Percentiles rank a stretch among this genome's conserved stretches.
Evolutionary conservation across 345 rosid genomes (phyloP).

Genomic region (Luvunga scandens): DNA sequence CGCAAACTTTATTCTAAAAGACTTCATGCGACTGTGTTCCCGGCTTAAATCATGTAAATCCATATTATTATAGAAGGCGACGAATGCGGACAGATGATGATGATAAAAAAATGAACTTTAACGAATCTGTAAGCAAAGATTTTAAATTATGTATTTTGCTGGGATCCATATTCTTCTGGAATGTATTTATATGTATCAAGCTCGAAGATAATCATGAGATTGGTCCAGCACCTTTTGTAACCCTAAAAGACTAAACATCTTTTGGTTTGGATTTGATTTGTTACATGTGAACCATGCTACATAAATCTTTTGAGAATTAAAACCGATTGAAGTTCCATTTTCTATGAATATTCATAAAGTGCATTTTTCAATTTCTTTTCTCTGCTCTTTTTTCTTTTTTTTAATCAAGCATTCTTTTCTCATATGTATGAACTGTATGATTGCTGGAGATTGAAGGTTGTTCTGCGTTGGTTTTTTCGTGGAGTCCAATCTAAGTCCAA

Average conservation of each 20-base stretch:
- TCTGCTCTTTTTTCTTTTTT: background rate
- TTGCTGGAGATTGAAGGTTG: constrained; percentile 27
- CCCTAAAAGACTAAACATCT: too few relatives aligned
- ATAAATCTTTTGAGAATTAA: background rate
- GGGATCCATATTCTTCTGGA: too few relatives aligned
- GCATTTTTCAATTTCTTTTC: background rate
- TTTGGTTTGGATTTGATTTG: background rate
- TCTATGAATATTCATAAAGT: background rate
- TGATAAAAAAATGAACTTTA: constrained; percentile 70
- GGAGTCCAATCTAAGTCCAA: background rate
- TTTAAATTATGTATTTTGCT: constrained; percentile 3
- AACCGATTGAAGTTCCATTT: background rate
- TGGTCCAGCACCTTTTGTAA: too few relatives aligned
- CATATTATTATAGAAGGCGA: constrained; percentile 72
- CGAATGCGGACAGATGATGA: constrained; percentile 42
- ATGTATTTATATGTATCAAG: too few relatives aligned
- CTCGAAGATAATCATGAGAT: too few relatives aligned
- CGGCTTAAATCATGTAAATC: constrained; percentile 42
- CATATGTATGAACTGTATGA: background rate
- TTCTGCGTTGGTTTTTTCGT: constrained; percentile 7
- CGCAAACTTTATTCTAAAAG: background rate
- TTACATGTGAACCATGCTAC: background rate
- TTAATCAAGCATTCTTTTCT: background rate
- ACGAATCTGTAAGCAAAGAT: constrained; percentile 71
- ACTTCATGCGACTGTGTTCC: constrained; percentile 2